Base-by-base conservation (phyloP, 106 monocot genomes). In the Dioscorea zingiberensis region DNA sequence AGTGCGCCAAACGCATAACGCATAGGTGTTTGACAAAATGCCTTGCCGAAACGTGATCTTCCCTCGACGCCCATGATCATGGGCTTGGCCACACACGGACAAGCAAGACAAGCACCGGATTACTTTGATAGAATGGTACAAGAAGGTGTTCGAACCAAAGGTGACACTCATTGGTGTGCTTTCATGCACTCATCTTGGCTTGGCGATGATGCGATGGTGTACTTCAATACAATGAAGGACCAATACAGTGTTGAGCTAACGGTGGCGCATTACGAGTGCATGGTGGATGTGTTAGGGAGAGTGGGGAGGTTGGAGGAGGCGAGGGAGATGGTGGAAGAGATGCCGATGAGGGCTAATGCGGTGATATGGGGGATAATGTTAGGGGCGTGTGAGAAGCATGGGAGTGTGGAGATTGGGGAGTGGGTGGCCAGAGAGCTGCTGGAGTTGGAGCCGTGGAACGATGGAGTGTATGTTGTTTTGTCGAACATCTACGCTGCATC, bases 321-420 rank as follows among this genome's bases (percentile, higher is more conserved):
- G 24, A 57, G 58, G 15, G 76, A 25, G 23, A 11, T 84, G 44
- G 76, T 77, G 51, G 81, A 87, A 47, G 44, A 51, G 17, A 78
- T 91, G 86, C 81, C 71, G 0, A 68, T 79, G 76, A 38, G 14
- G 26, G 64, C 70, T 14, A 84, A 79, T 21, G 70, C 64, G 2
- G 87, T 87, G 59, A 74, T 87, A 27, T 78, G 73, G 54, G 91
- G 91, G 30, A 75, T 74, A 3, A 53, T 91, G 64, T 66, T 91
- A 23, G 91, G 91, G 47, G 91, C 91, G 0, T 79, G 87, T 44
- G 91, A 87, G 83, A 91, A 84, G 74, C 72, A 87, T 32, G 81
- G 81, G 26, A 60, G 71, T 58, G 81, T 87, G 58, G 62, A 59
- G 47, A 69, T 87, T 25, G 91, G 87, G 22, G 76, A 79, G 54